Evolutionary conservation across 2,329 filamentous ascomycete genomes (phyloP), one percentile per base, ranked within the genome.

Genomic region (Blumeriella jaapii): DNA sequence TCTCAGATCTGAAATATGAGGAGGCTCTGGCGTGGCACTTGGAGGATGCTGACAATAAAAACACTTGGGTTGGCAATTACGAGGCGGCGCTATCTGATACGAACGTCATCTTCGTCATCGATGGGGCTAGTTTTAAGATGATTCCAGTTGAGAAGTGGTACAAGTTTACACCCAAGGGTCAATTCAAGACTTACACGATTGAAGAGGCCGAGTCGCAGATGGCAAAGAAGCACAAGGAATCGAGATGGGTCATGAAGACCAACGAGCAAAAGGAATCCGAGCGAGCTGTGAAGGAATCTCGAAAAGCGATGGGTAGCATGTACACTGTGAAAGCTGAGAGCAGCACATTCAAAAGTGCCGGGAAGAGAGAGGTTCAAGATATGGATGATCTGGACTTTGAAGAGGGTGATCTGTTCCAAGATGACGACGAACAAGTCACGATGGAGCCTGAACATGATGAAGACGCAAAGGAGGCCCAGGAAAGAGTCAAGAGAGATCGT

Each of bases 131-230:
- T 31, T 91, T 93, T 55, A 77, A 78, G 39, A 82, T 96, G 75
- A 69, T 94, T 2, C 93, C 93, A 0, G 62, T 96, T 12, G 89
- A 98, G 59, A 94, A 95, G 54, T 95, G 83, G 78, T 98, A 98
- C 62, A 82, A 76, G 37, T 93, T 94, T 55, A 78, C 72, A 3
- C 69, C 78, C 27, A 89, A 89, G 55, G 82, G 84, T 36, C 73
- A 79, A 8, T 89, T 91, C 54, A 78, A 80, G 54, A 70, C 76
- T 0, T 73, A 87, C 57, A 79, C 75, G 0, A 76, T 87, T 8
- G 87, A 94, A 43, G 79, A 94, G 55, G 84, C 83, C 0, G 87
- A 96, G 56, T 79, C 79, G 36, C 68, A 78, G 38, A 85, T 93
- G 79, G 76, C 71, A 40, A 81, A 82, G 57, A 85, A 85, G 56